phyloP scores from a whole-genome alignment of 805 yeast genomes.

The Suhomyces sp. region DNA sequence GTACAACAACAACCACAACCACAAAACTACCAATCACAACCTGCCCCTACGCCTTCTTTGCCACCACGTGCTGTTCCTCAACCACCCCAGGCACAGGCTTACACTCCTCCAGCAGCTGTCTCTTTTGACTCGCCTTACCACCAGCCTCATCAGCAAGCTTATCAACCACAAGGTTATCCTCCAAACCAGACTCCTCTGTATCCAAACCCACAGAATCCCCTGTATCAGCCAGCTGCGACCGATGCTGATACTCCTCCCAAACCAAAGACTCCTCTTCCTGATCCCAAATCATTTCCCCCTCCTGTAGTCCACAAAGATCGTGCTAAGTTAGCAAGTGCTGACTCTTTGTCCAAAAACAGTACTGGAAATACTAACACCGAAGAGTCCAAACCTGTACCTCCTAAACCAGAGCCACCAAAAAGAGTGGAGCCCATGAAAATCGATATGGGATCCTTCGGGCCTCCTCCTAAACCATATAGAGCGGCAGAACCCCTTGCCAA shows the following conservation, averaged over 20 bases:
- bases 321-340: constrained; percentile 5
- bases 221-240: too few relatives aligned
- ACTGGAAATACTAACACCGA: neutral
- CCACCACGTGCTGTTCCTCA: neutral
- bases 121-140: constrained; percentile 4
- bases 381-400: neutral
- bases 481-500: neutral
- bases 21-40: neutral
- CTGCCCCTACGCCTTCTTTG: neutral
- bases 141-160: constrained; percentile 2
- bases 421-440: constrained; percentile 23
- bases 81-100: neutral
- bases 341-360: neutral
- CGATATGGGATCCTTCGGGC: constrained; percentile 38
- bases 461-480: constrained; percentile 41
- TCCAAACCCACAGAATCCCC: too few relatives aligned
- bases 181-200: too few relatives aligned
- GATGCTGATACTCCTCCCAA: too few relatives aligned
- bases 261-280: constrained; percentile 19
- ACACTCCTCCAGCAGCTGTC: neutral
- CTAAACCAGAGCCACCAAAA: constrained; percentile 12
- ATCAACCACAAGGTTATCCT: neutral
- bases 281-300: constrained; percentile 37
- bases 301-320: constrained; percentile 39
- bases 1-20: neutral